phyloP scores from a whole-genome alignment of 1,139 yeast species.

The Pneumocystis canis region DNA sequence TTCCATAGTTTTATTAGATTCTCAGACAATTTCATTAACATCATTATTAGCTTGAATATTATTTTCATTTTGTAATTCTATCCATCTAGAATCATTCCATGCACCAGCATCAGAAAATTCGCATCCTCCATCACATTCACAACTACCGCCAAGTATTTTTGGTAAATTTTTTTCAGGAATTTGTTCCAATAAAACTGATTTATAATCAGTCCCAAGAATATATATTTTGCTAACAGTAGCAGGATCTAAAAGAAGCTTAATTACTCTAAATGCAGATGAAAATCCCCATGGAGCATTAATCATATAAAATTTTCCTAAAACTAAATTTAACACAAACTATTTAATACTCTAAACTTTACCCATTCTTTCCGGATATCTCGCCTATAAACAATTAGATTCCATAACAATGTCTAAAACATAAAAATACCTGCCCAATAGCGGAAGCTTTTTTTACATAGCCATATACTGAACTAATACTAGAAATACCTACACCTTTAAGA shows the following conservation, averaged over 20 bases:
- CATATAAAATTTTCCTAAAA: constrained; percentile 87
- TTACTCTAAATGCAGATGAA: constrained; percentile 77
- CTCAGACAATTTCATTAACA: neutral
- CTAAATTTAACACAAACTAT: neutral
- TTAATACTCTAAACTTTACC: constrained; percentile 8
- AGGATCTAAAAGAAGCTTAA: constrained; percentile 90
- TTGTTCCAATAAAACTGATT: constrained; percentile 73
- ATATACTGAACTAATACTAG: constrained; percentile 71
- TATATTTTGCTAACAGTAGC: constrained; percentile 94
- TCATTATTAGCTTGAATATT: neutral
- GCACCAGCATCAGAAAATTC: constrained; percentile 89
- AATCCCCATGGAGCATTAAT: constrained; percentile 97
- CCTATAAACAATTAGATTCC: neutral
- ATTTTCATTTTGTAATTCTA: constrained; percentile 19
- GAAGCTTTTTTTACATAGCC: constrained; percentile 87
- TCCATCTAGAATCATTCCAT: constrained; percentile 78
- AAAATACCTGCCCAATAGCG: constrained; percentile 79
- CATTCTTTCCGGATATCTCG: constrained; percentile 70
- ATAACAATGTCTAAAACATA: neutral
- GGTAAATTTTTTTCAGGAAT: constrained; percentile 91
- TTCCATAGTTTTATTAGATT: neutral
- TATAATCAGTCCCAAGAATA: constrained; percentile 66
- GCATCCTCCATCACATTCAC: constrained; percentile 60
- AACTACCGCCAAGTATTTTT: constrained; percentile 71
- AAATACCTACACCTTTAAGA: constrained; percentile 79